Conservation (phyloP, 176 grass and related monocot species). For the Poa annua region DNA sequence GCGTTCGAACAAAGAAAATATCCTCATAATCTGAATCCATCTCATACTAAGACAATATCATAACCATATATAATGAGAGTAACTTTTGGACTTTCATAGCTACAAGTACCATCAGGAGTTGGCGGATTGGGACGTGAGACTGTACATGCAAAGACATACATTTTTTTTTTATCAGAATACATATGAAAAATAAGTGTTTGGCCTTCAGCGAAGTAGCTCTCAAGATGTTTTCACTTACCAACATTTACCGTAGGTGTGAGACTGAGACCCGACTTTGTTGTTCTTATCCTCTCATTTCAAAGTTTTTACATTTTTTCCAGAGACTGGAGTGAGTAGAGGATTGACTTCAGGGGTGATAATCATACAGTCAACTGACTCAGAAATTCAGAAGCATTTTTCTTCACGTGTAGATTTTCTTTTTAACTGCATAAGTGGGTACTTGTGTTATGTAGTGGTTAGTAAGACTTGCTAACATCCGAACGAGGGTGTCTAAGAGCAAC, state of each 20-base stretch:
- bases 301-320: constrained; percentile 71
- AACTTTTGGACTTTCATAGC: too few species aligned
- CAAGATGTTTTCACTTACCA: too few species aligned
- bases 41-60: background rate
- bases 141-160: too few species aligned
- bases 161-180: too few species aligned
- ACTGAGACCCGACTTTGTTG: constrained; percentile 65
- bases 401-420: constrained; percentile 67
- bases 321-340: constrained; percentile 70
- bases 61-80: too few species aligned
- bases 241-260: too few species aligned
- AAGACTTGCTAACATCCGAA: constrained; percentile 20
- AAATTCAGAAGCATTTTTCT: constrained; percentile 63
- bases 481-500: background rate
- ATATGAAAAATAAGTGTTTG: too few species aligned
- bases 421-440: constrained; percentile 51
- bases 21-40: background rate
- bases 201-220: too few species aligned
- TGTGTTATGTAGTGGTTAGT: constrained; percentile 31
- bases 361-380: constrained; percentile 73
- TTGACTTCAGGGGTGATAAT: constrained; percentile 59
- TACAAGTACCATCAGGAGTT: too few species aligned
- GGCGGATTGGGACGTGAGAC: too few species aligned
- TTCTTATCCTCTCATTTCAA: constrained; percentile 71
- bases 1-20: too few species aligned